These are phyloP conservation scores for Aristolochia fimbriata DNA, from an alignment of 164 flowering plant species.

Conservation along the genomic window DNA sequence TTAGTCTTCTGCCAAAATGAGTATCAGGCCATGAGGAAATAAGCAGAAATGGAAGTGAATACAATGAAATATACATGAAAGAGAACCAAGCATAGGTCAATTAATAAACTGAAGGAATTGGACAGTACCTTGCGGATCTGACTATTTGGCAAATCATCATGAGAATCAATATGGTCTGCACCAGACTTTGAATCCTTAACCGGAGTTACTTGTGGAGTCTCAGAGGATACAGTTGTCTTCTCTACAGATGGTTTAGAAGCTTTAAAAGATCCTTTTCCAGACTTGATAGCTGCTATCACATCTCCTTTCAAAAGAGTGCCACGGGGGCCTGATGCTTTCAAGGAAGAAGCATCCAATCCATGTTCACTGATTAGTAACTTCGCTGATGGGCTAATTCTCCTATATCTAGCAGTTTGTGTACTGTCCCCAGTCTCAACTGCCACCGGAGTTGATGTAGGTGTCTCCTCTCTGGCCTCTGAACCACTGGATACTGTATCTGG, in stretches of 20 bases:
- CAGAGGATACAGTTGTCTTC: constrained; percentile 25
- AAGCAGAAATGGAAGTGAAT: no score
- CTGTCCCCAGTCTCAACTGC: constrained; percentile 17
- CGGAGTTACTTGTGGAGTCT: constrained; percentile 15
- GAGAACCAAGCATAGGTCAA: no score
- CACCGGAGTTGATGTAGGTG: constrained; percentile 18
- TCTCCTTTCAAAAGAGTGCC: constrained; percentile 91
- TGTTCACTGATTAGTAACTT: constrained; percentile 70
- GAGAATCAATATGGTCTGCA: constrained; percentile 34
- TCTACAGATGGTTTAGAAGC: constrained; percentile 27
- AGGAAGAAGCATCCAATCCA: constrained; percentile 59
- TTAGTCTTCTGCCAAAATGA: no score
- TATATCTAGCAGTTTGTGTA: constrained; percentile 27
- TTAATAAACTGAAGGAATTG: background rate
- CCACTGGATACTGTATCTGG: constrained; percentile 27
- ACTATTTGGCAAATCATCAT: constrained; percentile 81
- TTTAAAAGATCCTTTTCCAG: constrained; percentile 44
- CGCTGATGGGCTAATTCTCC: constrained; percentile 83
- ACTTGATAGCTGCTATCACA: constrained; percentile 80
- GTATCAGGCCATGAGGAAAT: no score
- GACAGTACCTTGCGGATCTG: constrained; percentile 86
- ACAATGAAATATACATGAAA: no score
- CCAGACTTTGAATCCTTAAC: constrained; percentile 25
- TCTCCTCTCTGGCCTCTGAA: constrained; percentile 30
- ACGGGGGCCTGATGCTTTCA: constrained; percentile 78